A percentile compares a stretch with the other conserved stretches of the same genome.
Evolutionary conservation across 257 asterid species (phyloP).

Genomic region (Solanum raphanifolium): DNA sequence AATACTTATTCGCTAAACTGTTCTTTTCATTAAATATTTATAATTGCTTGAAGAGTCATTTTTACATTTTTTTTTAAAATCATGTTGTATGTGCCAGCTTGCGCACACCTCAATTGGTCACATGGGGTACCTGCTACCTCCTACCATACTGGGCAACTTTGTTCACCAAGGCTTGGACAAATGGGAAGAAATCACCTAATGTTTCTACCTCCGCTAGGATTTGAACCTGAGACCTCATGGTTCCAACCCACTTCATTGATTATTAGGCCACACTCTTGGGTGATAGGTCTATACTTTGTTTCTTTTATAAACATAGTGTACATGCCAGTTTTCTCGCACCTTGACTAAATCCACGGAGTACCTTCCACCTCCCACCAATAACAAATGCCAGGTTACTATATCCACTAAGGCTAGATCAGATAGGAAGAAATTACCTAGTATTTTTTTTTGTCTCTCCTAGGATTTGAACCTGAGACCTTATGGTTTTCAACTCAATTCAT

Average conservation of each 20-base stretch:
- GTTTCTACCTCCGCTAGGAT: not conserved
- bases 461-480: not conserved
- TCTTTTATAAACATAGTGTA: not conserved
- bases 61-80: not conserved
- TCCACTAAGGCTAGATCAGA: not conserved
- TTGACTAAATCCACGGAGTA: not conserved
- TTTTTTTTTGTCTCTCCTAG: not conserved
- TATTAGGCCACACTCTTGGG: not conserved
- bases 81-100: not conserved
- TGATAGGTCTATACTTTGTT: not conserved
- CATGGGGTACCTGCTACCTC: not conserved
- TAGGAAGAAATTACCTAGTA: not conserved
- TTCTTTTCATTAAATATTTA: not conserved
- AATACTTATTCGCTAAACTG: not conserved
- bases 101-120: not conserved
- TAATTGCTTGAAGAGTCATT: not conserved
- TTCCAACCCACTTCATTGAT: not conserved
- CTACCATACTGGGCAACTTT: not conserved
- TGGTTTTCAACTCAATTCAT: not conserved
- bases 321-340: not conserved
- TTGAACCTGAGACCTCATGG: not conserved
- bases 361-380: not conserved
- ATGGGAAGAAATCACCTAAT: not conserved
- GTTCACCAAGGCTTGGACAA: not conserved
- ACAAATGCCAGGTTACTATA: not conserved